Base-by-base conservation (phyloP, 2,329 filamentous ascomycete genomes). In the Talaromyces sp. region DNA sequence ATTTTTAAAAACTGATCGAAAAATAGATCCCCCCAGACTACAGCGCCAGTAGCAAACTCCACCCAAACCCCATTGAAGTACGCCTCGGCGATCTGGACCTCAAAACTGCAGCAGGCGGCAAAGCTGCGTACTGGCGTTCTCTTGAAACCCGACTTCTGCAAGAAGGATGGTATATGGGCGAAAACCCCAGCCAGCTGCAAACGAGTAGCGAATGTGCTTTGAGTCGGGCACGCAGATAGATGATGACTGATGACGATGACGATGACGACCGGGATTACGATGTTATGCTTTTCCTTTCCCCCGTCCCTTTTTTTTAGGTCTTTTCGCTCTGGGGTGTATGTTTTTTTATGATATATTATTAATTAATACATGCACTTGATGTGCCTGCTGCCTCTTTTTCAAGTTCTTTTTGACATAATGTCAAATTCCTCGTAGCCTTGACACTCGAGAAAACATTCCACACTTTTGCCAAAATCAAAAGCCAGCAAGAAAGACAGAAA, bases 41-140 rank as follows among this genome's bases (percentile, higher is more conserved):
- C 35, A 64, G 64, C 0, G 65, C 32, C 32, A 13, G 4, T 4
- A 35, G 11, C 14, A 13, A 13, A 11, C 11, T 35, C 1, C 32
- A 13, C 13, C 13, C 32, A 35, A 35, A 35, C 32, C 32, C 68
- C 3, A 67, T 76, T 5, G 74, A 80, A 41, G 73, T 79, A 50
- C 84, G 88, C 58, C 80, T 95, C 10, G 89, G 88, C 1, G 90
- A 95, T 69, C 81, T 93, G 50, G 90, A 95, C 74, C 82, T 89
- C 68, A 95, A 95, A 77, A 87, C 87, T 60, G 81, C 83, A 9
- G 76, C 77, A 0, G 82, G 75, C 9, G 79, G 82, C 58, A 93
- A 93, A 72, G 79, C 86, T 59, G 78, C 79, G 51, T 88, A 89
- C 68, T 95, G 90, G 90, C 80, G 80, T 62, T 75, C 78, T 17